Conservation (phyloP, 2,329 filamentous ascomycete genomes). For the Exserohilum rostratum region DNA sequence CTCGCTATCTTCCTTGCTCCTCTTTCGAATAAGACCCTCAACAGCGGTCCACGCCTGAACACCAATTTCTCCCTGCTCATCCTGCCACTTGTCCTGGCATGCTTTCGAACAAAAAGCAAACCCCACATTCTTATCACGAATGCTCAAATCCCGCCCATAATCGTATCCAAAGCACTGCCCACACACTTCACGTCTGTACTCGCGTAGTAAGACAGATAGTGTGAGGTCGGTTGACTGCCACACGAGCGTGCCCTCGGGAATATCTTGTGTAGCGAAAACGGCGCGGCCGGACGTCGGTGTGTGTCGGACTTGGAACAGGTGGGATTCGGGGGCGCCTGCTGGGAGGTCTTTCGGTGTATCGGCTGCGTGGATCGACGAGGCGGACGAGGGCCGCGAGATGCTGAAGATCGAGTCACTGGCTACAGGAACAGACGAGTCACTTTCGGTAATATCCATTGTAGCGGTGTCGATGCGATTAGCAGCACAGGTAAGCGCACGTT, state of each 20-base stretch:
- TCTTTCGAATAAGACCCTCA: slow-evolving; percentile 40
- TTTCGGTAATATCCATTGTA: slow-evolving; percentile 14
- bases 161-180: slow-evolving; percentile 56
- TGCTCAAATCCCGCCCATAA: slow-evolving; percentile 49
- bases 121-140: slow-evolving; percentile 48
- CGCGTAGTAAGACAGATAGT: slow-evolving; percentile 51
- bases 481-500: slow-evolving; percentile 3
- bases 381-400: slow-evolving; percentile 22
- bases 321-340: slow-evolving; percentile 32
- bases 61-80: slow-evolving; percentile 33
- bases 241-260: slow-evolving; percentile 46
- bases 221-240: slow-evolving; percentile 48
- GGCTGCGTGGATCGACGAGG: slow-evolving; percentile 15
- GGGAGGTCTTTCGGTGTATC: slow-evolving; percentile 19
- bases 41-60: slow-evolving; percentile 44
- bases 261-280: slow-evolving; percentile 49
- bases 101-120: slow-evolving; percentile 52
- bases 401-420: slow-evolving; percentile 18
- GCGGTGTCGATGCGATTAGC: slow-evolving; percentile 5
- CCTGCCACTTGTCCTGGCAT: slow-evolving; percentile 48
- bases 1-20: slow-evolving; percentile 42
- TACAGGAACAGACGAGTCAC: slow-evolving; percentile 15
- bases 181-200: slow-evolving; percentile 58
- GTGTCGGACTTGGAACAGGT: slow-evolving; percentile 47
- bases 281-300: slow-evolving; percentile 54